Base-by-base conservation (phyloP, 352 stramenopile genomes). In the Pythium apleroticum region DNA sequence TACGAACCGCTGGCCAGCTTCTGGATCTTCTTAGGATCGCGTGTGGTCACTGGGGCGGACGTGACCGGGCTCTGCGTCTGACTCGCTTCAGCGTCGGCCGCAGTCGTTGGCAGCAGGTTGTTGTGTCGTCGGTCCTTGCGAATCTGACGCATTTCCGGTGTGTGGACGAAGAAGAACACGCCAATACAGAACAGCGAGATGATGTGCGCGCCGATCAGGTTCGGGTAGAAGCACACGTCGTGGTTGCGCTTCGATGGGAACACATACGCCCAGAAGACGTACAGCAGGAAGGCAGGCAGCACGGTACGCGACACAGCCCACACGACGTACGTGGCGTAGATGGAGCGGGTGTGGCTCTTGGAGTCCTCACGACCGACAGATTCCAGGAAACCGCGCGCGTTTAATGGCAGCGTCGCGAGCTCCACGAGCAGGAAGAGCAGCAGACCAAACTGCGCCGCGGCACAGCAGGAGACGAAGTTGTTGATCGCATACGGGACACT, bases 401-500 rank as follows among this genome's bases (percentile, higher is more conserved):
- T 94, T 27, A 94, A 72, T 12, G 86, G 84, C 25, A 94, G 71
- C 41, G 86, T 94, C 24, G 84, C 81, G 15, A 94, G 72, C 62
- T 94, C 86, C 48, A 94, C 86, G 14, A 94, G 78, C 52, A 94
- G 66, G 41, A 91, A 94, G 28, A 94, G 71, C 48, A 92, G 65
- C 50, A 94, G 62, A 5, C 81, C 84, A 43, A 90, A 94, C 57
- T 92, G 82, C 14, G 78, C 88, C 17, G 84, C 82, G 12, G 77
- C 82, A 56, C 86, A 94, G 71, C 83, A 91, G 50, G 86, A 86
- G 19, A 90, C 66, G 58, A 94, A 94, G 69, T 94, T 94, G 80
- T 94, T 92, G 72, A 94, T 90, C 12, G 86, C 79, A 66, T 94
- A 94, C 35, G 86, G 86, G 11, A 92, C 65, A 14, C 84, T 93